Evolutionary conservation across 139 green algal species (phyloP), one percentile per base, ranked within the genome.

Genomic region (Nannochloris sp.): DNA sequence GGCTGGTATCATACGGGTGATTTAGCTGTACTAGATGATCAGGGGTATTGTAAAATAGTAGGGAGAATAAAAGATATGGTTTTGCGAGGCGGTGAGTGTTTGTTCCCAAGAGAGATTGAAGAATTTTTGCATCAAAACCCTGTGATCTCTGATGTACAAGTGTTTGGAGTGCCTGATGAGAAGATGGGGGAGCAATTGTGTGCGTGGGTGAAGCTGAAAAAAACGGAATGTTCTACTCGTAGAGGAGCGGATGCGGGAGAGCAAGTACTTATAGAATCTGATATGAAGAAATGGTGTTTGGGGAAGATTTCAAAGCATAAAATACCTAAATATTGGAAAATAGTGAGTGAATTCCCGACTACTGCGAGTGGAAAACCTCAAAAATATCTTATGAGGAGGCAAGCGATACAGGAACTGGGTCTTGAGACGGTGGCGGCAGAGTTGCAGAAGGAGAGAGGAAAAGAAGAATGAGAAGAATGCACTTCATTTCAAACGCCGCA

Each of bases 11-110:
- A 53, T 64, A 77, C 56, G 9, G 71, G 71, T 0, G 71, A 79
- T 38, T 46, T 79, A 30, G 71, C 46, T 8, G 48, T 44, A 36
- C 13, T 79, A 1, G 68, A 79, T 31, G 31, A 2, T 10, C 19
- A 34, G 10, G 64, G 64, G 19, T 74, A 68, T 68, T 72, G 70
- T 68, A 46, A 37, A 13, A 65, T 79, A 19, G 70, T 72, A 56
- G 71, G 68, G 4, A 54, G 71, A 7, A 56, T 60, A 34, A 79
- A 79, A 54, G 71, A 79, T 46, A 61, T 74, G 57, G 60, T 79
- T 37, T 64, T 79, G 5, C 27, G 64, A 3, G 48, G 48, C 9
- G 48, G 48, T 19, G 48, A 59, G 48, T 23, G 12, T 12, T 19
- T 59, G 9, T 59, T 59, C 29, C 48, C 48, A 34, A 23, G 64